These are phyloP conservation scores for Picocystis sp. DNA, from an alignment of 163 green algal genomes.

Conservation along the genomic window DNA sequence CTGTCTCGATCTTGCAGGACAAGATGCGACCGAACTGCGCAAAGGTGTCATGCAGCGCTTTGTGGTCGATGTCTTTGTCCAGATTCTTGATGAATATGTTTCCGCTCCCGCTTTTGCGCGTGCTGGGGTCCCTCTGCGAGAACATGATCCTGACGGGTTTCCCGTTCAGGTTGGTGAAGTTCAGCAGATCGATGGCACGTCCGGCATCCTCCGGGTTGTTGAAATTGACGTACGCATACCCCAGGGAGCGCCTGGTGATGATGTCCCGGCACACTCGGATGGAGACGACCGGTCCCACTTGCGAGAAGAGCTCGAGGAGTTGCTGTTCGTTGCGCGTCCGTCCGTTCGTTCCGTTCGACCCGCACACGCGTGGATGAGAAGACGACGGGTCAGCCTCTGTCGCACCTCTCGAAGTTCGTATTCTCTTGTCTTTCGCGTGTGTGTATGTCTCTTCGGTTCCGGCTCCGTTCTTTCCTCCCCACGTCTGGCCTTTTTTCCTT, in stretches of 20 bases:
- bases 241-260: constrained; percentile 87
- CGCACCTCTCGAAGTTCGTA: too few relatives aligned
- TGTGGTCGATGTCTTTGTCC: constrained; percentile 93
- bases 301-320: constrained; percentile 89
- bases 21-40: constrained; percentile 74
- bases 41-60: constrained; percentile 96
- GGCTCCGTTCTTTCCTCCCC: too few relatives aligned
- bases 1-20: constrained; percentile 82
- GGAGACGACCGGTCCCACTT: constrained; percentile 83
- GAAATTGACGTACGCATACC: constrained; percentile 99
- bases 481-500: too few relatives aligned
- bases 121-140: constrained; percentile 75
- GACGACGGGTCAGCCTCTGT: too few relatives aligned
- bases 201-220: constrained; percentile 35
- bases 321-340: constrained; percentile 18
- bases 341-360: too few relatives aligned
- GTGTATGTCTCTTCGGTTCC: too few relatives aligned
- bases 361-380: too few relatives aligned
- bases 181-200: constrained; percentile 68
- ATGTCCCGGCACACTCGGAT: constrained; percentile 96
- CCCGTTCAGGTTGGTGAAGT: constrained; percentile 71
- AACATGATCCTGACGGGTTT: constrained; percentile 97
- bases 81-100: constrained; percentile 99
- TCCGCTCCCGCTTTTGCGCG: constrained; percentile 59
- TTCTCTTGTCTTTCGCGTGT: too few relatives aligned